phyloP scores from a whole-genome alignment of 495 filamentous ascomycete genomes.

The Apiosordaria backusii region DNA sequence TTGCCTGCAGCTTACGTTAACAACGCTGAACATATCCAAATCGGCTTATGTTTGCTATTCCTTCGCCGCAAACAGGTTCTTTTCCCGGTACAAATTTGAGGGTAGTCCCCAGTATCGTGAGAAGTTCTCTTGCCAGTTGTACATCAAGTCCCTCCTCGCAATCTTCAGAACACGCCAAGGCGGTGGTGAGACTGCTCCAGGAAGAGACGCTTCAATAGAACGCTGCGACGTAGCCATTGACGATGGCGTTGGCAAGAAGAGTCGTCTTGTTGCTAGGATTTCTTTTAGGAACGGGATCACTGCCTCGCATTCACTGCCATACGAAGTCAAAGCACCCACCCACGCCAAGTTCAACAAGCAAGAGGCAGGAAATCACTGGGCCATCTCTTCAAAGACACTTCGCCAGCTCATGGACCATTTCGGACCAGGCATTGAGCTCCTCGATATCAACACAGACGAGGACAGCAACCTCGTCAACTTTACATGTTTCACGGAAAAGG shows the following conservation, averaged over 20 bases:
- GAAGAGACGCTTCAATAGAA: constrained; percentile 70
- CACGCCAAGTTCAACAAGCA: constrained; percentile 82
- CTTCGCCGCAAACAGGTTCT: constrained; percentile 72
- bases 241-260: constrained; percentile 70
- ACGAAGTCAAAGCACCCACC: constrained; percentile 75
- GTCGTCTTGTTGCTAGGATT: constrained; percentile 76
- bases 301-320: constrained; percentile 88
- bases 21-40: constrained; percentile 85
- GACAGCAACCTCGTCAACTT: constrained; percentile 58
- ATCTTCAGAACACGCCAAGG: constrained; percentile 43
- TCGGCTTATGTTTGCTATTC: constrained; percentile 85
- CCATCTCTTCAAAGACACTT: constrained; percentile 67
- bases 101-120: constrained; percentile 43
- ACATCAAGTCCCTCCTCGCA: constrained; percentile 45
- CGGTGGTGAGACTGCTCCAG: constrained; percentile 30
- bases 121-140: constrained; percentile 49
- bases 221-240: constrained; percentile 81
- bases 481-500: constrained; percentile 93
- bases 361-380: constrained; percentile 71
- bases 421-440: constrained; percentile 80
- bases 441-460: constrained; percentile 76
- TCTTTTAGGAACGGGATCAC: constrained; percentile 86
- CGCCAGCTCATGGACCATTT: constrained; percentile 90
- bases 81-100: constrained; percentile 68
- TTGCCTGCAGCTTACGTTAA: constrained; percentile 63